Percentiles rank a stretch among this genome's conserved stretches.
These are phyloP conservation scores for Aspergillus haitiensis DNA, from an alignment of 495 filamentous ascomycete species.

Conservation along the genomic window DNA sequence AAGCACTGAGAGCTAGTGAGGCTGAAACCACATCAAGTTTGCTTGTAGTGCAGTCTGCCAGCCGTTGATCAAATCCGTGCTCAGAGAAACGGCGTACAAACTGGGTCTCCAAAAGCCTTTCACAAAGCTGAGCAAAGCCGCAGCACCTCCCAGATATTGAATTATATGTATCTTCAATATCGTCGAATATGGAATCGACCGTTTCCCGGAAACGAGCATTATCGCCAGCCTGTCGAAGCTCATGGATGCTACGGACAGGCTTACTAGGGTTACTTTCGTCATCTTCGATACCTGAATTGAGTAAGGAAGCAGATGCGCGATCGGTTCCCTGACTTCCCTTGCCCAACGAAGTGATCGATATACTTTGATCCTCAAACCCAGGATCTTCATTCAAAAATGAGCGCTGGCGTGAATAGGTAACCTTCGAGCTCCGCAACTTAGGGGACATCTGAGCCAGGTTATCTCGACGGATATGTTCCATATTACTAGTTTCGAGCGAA, in stretches of 20 bases:
- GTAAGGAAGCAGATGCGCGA: background rate
- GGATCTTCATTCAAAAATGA: slow-evolving; percentile 56
- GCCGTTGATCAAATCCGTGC: slow-evolving; percentile 64
- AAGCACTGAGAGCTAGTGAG: slow-evolving; percentile 36
- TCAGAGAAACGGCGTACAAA: slow-evolving; percentile 73
- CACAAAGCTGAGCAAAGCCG: slow-evolving; percentile 67
- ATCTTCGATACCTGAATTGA: slow-evolving; percentile 31
- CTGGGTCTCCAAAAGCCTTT: slow-evolving; percentile 65
- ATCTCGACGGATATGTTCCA: slow-evolving; percentile 8
- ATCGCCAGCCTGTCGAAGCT: slow-evolving; percentile 81
- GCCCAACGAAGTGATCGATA: slow-evolving; percentile 1
- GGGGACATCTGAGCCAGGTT: slow-evolving; percentile 23
- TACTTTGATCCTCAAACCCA: slow-evolving; percentile 11
- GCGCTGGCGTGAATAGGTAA: slow-evolving; percentile 64
- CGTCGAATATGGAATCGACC: slow-evolving; percentile 79
- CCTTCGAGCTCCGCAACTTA: slow-evolving; percentile 39
- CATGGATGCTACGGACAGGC: slow-evolving; percentile 80
- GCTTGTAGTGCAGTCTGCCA: slow-evolving; percentile 49
- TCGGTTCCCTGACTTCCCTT: background rate
- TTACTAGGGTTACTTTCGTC: slow-evolving; percentile 53
- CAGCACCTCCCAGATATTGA: slow-evolving; percentile 51
- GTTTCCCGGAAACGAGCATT: slow-evolving; percentile 80
- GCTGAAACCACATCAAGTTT: slow-evolving; percentile 35
- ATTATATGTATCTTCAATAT: slow-evolving; percentile 63
- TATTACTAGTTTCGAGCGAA: background rate